phyloP scores from a whole-genome alignment of 2,329 filamentous ascomycete genomes.

The Penicillium decumbens region DNA sequence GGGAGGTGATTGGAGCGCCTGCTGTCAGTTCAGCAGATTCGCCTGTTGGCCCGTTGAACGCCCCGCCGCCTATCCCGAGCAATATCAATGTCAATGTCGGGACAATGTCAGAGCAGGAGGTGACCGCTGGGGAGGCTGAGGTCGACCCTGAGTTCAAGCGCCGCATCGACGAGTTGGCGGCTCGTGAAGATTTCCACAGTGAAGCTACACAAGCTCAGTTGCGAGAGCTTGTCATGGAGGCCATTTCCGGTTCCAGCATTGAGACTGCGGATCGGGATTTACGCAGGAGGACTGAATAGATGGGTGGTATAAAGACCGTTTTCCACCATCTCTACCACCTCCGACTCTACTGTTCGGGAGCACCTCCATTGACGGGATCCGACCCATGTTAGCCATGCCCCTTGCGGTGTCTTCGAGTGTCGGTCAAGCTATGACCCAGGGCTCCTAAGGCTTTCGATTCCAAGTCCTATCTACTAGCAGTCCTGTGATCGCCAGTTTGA shows the following conservation, averaged over 20 bases:
- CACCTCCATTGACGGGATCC: neutral
- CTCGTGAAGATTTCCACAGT: slow-evolving; percentile 75
- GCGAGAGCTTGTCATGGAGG: slow-evolving; percentile 73
- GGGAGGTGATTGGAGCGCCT: slow-evolving; percentile 33
- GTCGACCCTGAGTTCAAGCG: slow-evolving; percentile 78
- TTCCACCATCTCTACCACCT: neutral
- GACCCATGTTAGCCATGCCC: neutral
- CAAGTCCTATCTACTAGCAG: neutral
- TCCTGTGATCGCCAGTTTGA: neutral
- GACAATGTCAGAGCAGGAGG: slow-evolving; percentile 59
- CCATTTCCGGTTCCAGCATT: slow-evolving; percentile 62
- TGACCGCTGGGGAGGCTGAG: slow-evolving; percentile 56
- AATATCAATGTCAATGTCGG: slow-evolving; percentile 75
- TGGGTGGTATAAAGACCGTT: no score
- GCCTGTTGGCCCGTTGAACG: slow-evolving; percentile 35
- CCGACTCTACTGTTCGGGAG: neutral
- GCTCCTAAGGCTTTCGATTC: neutral
- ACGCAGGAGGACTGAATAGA: slow-evolving; percentile 56
- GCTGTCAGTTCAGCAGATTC: slow-evolving; percentile 23
- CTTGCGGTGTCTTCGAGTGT: neutral
- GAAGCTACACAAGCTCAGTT: slow-evolving; percentile 75
- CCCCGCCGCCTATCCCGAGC: slow-evolving; percentile 63
- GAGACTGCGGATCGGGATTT: slow-evolving; percentile 60
- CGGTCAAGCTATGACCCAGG: neutral
- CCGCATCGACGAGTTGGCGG: slow-evolving; percentile 83